Conservation (phyloP, 1,284 basidiomycete species). For the Amylostereum areolatum region DNA sequence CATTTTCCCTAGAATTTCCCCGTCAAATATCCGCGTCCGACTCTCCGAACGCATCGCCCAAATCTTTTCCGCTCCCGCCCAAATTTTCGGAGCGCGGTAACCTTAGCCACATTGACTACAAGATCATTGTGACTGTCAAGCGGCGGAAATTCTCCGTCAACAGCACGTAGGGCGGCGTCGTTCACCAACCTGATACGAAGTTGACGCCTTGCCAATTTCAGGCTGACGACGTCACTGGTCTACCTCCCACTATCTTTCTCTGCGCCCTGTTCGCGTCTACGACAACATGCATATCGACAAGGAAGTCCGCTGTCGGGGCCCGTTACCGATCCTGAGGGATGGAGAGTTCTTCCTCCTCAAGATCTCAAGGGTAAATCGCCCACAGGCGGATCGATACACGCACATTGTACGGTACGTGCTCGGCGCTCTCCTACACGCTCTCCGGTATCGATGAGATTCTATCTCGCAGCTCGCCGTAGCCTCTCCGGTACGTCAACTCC, state of each 20-base stretch:
- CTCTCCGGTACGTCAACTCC: background rate
- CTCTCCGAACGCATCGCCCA: constrained; percentile 6
- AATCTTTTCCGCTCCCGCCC: constrained; percentile 35
- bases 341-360: constrained; percentile 1
- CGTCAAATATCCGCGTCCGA: constrained; percentile 24
- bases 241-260: background rate
- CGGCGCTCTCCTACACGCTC: background rate
- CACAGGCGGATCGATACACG: background rate
- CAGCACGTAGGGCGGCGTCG: constrained; percentile 15
- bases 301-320: background rate
- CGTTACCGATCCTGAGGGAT: background rate
- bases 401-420: background rate
- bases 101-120: constrained; percentile 44
- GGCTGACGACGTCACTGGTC: background rate
- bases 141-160: constrained; percentile 30
- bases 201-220: background rate
- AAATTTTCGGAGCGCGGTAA: constrained; percentile 40
- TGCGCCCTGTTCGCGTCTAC: too few species aligned
- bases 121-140: constrained; percentile 39
- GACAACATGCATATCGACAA: background rate
- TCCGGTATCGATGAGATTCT: background rate
- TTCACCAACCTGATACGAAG: background rate
- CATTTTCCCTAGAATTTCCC: constrained; percentile 40
- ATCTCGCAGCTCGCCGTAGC: background rate
- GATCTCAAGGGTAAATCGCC: background rate